A percentile compares a stretch with the other conserved stretches of the same genome.
phyloP scores from a whole-genome alignment of 2,329 filamentous ascomycete genomes.

The Rutstroemia sp. region DNA sequence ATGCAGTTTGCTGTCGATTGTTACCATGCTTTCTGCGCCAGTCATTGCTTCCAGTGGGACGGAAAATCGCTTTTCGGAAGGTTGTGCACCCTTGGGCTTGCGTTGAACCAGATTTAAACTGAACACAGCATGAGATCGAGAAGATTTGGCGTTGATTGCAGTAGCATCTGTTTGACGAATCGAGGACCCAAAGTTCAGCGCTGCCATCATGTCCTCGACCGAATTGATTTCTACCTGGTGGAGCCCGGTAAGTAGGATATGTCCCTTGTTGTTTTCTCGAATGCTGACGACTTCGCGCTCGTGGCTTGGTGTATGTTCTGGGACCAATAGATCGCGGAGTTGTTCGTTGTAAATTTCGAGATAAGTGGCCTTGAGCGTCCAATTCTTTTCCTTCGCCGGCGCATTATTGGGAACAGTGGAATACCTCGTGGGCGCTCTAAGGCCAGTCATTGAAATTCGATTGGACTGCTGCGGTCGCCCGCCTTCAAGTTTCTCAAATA shows the following conservation, averaged over 20 bases:
- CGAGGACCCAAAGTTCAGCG: slow-evolving; percentile 83
- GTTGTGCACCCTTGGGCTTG: slow-evolving; percentile 53
- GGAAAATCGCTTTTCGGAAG: slow-evolving; percentile 76
- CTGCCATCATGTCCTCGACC: slow-evolving; percentile 81
- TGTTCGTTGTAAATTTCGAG: slow-evolving; percentile 98
- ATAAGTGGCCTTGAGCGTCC: slow-evolving; percentile 90
- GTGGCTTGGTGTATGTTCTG: slow-evolving; percentile 58
- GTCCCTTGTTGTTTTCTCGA: slow-evolving; percentile 87
- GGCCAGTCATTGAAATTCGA: slow-evolving; percentile 65
- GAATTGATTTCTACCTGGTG: slow-evolving; percentile 85
- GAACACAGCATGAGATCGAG: slow-evolving; percentile 94
- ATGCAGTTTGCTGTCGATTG: slow-evolving; percentile 95
- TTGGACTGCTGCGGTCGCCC: slow-evolving; percentile 35
- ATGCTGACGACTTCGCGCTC: slow-evolving; percentile 83
- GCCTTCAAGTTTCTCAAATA: slow-evolving; percentile 82
- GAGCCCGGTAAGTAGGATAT: slow-evolving; percentile 87
- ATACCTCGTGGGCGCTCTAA: slow-evolving; percentile 74
- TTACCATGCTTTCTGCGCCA: slow-evolving; percentile 62
- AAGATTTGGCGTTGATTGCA: slow-evolving; percentile 95
- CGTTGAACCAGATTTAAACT: slow-evolving; percentile 89
- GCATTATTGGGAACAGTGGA: slow-evolving; percentile 39
- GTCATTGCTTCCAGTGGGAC: slow-evolving; percentile 76
- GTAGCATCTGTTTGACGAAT: slow-evolving; percentile 97
- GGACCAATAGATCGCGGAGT: slow-evolving; percentile 78
- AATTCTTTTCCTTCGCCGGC: slow-evolving; percentile 57